Base-by-base conservation (phyloP, 2,329 filamentous ascomycete genomes). In the Ceratocystis colombiana region DNA sequence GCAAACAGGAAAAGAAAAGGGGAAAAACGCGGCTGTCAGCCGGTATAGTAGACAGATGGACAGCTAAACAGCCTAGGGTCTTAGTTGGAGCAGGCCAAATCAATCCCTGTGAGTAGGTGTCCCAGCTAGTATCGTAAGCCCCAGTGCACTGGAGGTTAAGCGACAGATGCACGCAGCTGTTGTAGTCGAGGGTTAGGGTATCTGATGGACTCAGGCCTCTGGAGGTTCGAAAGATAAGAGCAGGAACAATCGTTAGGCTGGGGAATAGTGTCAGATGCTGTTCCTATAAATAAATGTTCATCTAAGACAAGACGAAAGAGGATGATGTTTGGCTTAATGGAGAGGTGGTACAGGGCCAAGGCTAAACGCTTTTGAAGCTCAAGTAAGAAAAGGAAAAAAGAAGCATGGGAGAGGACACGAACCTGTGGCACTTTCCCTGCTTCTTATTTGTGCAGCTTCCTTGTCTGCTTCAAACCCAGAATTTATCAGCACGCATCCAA, bases 401-500 rank as follows among this genome's bases (percentile, higher is more conserved):
- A 57, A 22, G 7, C 7, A 12, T 12, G 10, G 7, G n/a, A 55
- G 22, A 55, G 20, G 20, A 7, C 45, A 17, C 46, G n/a, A 50
- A 6, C 15, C 10, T 25, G 48, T 57, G 53, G 53, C 30, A 57
- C 22, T 15, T 57, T 20, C 53, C 17, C 15, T 33, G 28, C 33
- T 57, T 33, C 25, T 37, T 57, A 20, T 33, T 57, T n/a, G 25
- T 1, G 28, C 33, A 17, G 12, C 25, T 57, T 28, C 22, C 53
- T 33, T 57, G 53, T 17, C 53, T 57, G 25, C 28, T 20, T 8
- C 33, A 7, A 57, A 8, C 53, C 28, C 5, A 30, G 17, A 17
- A 57, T 57, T 57, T 57, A 57, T 57, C 53, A 57, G 53, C 53
- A 57, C 28, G 1, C 17, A 30, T 17, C 53, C 28, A 57, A 37